Base-by-base conservation (phyloP, 306 rosid genomes). In the Sechiopsis laciniata region DNA sequence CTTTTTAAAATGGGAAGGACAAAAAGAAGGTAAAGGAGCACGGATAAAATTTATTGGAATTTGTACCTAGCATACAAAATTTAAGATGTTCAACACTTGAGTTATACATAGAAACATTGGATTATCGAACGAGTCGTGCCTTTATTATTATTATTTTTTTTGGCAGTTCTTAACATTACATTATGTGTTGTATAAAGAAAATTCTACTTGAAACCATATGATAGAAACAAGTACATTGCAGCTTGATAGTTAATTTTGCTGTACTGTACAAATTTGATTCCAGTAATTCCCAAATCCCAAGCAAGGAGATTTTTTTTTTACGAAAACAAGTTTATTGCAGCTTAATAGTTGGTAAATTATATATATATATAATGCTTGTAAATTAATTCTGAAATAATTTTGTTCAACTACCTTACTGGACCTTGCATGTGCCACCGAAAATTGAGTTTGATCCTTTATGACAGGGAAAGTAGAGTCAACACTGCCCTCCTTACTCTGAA, bases 341-440 rank as follows among this genome's bases (percentile, higher is more conserved):
- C 64, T 32, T n/a, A 32, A 40, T 35, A 4, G 40, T 35, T 35
- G 4, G 4, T 55, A 1, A 7, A 53, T 17, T 2, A 7, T 53
- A n/a, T n/a, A n/a, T n/a, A n/a, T n/a, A n/a, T n/a, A n/a, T n/a
- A n/a, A n/a, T 52, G 22, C 42, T 74, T 7, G 15, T 55, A 32
- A 32, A 35, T 35, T 8, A 75, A 73, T 58, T 42, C 40, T 48
- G 20, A 48, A 46, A 21, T 22, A 7, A 46, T 59, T 32, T 68
- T 55, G 75, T 63, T 77, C 60, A 71, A 78, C 74, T 82, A 94
- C 99, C 97, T 94, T 94, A 80, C 87, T 94, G 77, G 91, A 84
- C 69, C 99, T 96, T 74, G 99, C 97, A 84, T 94, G 97, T 5
- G 92, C 74, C 82, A 91, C 95, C 74, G 96, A 88, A 85, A 95